phyloP scores from a whole-genome alignment of 306 rosid species.

The Dryas alaskensis region DNA sequence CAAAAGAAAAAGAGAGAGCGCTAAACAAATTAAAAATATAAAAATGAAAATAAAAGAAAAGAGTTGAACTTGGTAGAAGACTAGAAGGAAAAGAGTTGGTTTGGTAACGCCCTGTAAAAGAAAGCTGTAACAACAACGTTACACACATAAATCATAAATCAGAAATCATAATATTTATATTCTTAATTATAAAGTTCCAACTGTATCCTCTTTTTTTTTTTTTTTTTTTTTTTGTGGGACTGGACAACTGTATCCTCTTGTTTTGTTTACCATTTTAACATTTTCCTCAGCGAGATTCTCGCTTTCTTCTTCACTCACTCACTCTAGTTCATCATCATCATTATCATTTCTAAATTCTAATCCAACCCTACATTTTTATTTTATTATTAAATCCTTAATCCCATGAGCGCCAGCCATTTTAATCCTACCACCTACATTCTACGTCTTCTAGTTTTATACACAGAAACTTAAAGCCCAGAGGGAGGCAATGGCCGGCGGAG shows the following conservation, averaged over 20 bases:
- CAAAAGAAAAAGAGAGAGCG: no score
- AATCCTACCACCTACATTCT: background rate
- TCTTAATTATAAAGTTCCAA: no score
- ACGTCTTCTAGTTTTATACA: background rate
- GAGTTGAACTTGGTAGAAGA: no score
- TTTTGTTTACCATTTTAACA: background rate
- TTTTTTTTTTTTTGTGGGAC: no score
- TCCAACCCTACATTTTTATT: background rate
- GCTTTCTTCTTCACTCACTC: conserved; percentile 21
- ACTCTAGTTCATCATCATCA: background rate
- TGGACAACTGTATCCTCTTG: conserved; percentile 50
- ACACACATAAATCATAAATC: no score
- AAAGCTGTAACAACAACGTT: no score
- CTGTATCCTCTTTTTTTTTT: conserved; percentile 23
- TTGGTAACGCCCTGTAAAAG: no score
- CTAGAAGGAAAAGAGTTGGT: no score
- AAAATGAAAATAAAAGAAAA: no score
- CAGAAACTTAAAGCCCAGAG: background rate
- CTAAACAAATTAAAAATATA: no score
- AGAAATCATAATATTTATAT: no score
- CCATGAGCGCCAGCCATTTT: conserved; percentile 16
- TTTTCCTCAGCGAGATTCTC: conserved; percentile 17
- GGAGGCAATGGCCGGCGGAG: conserved; percentile 56
- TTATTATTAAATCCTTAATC: conserved; percentile 1
- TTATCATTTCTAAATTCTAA: no score